phyloP scores from a whole-genome alignment of 2,329 filamentous ascomycete genomes.

The Coniochaeta sp. region DNA sequence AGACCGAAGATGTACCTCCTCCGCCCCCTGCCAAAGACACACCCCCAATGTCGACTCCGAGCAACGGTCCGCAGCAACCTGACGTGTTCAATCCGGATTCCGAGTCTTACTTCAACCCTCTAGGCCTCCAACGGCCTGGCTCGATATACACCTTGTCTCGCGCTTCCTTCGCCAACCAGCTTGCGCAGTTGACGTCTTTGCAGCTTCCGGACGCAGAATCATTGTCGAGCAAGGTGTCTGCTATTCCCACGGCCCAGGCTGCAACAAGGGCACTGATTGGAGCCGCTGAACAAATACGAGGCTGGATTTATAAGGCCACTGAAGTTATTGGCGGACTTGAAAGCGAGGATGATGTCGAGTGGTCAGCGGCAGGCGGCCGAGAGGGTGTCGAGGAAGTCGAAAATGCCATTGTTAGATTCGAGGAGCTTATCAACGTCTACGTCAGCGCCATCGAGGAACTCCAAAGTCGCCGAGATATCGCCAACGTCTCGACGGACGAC shows the following conservation, averaged over 20 bases:
- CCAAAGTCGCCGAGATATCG: conserved; percentile 71
- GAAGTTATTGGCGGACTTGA: conserved; percentile 85
- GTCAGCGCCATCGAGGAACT: conserved; percentile 90
- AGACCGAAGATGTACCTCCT: conserved; percentile 27
- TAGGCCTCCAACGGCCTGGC: conserved; percentile 61
- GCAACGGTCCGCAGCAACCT: conserved; percentile 12
- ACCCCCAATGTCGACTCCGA: conserved; percentile 26
- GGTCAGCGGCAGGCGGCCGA: conserved; percentile 82
- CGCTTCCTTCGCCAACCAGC: conserved; percentile 86
- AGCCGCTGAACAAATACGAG: conserved; percentile 84
- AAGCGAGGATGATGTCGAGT: conserved; percentile 95
- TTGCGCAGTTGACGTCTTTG: conserved; percentile 85
- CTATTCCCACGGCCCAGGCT: conserved; percentile 77
- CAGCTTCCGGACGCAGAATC: conserved; percentile 80
- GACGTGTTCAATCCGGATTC: conserved; percentile 43
- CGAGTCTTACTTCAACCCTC: conserved; percentile 59
- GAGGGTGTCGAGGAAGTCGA: conserved; percentile 71
- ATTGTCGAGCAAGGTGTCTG: conserved; percentile 73
- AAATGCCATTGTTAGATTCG: conserved; percentile 73
- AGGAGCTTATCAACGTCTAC: conserved; percentile 85
- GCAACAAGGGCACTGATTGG: conserved; percentile 78
- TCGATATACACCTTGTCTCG: conserved; percentile 93
- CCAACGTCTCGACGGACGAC: conserved; percentile 61
- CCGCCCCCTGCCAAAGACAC: conserved; percentile 46
- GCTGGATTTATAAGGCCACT: conserved; percentile 88